Evolutionary conservation across 2,329 filamentous ascomycete species (phyloP).

Genomic region (Lecanoromycetidae sp.): DNA sequence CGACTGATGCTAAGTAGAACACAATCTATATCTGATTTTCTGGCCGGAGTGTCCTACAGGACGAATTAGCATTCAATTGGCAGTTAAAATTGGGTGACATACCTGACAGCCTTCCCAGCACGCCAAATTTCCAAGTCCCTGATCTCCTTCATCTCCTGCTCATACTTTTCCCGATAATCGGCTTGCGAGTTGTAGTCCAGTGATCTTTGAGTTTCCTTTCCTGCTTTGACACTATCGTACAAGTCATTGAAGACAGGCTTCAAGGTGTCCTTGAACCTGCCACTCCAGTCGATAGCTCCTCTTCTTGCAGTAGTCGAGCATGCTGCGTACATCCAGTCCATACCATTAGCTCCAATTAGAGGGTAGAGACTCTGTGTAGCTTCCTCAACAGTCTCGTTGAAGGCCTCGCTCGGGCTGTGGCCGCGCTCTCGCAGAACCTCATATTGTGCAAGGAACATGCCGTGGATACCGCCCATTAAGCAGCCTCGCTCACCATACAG

Average conservation of each 20-base stretch:
- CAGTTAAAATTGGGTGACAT: slow-evolving; percentile 24
- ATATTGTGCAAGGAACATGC: slow-evolving; percentile 99
- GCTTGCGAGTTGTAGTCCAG: slow-evolving; percentile 93
- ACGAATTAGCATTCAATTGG: slow-evolving; percentile 14
- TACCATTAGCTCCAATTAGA: slow-evolving; percentile 90
- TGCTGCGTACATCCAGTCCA: slow-evolving; percentile 99
- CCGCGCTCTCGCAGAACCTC: slow-evolving; percentile 98
- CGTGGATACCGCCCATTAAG: slow-evolving; percentile 99
- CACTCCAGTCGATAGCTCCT: slow-evolving; percentile 97
- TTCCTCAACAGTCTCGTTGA: slow-evolving; percentile 99
- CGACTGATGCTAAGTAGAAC: background rate
- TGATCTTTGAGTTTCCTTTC: slow-evolving; percentile 88
- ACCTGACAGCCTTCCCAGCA: slow-evolving; percentile 93
- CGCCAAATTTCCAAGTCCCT: slow-evolving; percentile 97
- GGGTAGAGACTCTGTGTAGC: slow-evolving; percentile 97
- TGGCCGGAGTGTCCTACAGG: slow-evolving; percentile 57
- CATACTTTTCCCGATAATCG: slow-evolving; percentile 95
- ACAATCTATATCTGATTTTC: slow-evolving; percentile 65
- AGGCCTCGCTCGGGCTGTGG: slow-evolving; percentile 94
- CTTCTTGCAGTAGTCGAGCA: slow-evolving; percentile 98
- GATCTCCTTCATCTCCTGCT: slow-evolving; percentile 98
- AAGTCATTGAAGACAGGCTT: slow-evolving; percentile 98
- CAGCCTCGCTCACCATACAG: slow-evolving; percentile 99
- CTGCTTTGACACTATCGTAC: slow-evolving; percentile 83
- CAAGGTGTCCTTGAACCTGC: slow-evolving; percentile 91